Percentiles rank a stretch among this genome's conserved stretches.
Conservation (phyloP, 2,329 filamentous ascomycete genomes). For the Pezicula carpinea region DNA sequence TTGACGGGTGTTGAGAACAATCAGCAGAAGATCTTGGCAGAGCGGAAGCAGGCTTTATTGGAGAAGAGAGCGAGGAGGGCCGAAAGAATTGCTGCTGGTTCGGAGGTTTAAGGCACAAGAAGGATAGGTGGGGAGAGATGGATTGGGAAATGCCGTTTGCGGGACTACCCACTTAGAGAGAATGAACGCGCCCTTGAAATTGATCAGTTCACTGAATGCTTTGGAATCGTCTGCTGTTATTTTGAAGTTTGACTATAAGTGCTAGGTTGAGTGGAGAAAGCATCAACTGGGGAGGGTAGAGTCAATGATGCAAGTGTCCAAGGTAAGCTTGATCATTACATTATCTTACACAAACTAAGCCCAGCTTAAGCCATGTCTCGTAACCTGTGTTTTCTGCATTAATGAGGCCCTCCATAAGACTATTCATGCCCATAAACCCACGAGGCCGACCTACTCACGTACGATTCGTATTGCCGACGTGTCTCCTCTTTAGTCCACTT, state of each 20-base stretch:
- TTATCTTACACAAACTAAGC: background rate
- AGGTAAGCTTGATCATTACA: background rate
- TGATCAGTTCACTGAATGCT: no score
- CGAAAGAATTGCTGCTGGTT: conserved; percentile 50
- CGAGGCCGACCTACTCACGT: background rate
- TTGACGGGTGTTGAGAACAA: conserved; percentile 82
- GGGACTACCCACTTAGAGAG: no score
- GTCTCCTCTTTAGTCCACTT: no score
- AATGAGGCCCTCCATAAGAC: background rate
- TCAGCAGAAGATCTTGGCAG: conserved; percentile 71
- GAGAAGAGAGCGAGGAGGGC: conserved; percentile 85
- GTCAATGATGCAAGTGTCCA: no score
- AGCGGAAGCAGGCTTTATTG: conserved; percentile 74
- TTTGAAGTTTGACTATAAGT: no score
- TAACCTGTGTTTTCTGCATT: background rate
- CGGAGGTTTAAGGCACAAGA: background rate
- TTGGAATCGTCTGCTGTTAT: no score
- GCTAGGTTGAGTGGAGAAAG: no score
- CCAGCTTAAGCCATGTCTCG: background rate
- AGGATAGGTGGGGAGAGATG: conserved; percentile 1
- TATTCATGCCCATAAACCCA: background rate
- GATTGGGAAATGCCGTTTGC: no score
- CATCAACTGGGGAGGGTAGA: no score
- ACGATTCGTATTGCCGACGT: no score
- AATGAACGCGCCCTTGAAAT: no score